These are phyloP conservation scores for Globisporangium iwayamae DNA, from an alignment of 352 stramenopile species.

Conservation along the genomic window DNA sequence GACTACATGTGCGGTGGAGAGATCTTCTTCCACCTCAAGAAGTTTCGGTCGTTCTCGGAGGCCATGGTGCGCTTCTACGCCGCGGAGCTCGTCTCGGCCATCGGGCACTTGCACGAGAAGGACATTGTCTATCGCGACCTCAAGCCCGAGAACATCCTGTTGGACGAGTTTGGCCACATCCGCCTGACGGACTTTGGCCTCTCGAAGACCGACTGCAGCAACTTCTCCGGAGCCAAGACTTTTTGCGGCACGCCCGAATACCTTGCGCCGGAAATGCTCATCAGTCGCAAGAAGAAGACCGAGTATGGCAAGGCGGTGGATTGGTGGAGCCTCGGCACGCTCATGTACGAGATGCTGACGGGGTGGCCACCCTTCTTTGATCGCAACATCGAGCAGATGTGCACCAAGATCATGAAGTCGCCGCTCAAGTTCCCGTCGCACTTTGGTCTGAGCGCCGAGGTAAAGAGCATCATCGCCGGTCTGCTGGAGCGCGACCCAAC, in stretches of 20 bases:
- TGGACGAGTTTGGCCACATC: slow-evolving; percentile 90
- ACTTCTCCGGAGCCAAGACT: slow-evolving; percentile 78
- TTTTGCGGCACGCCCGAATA: slow-evolving; percentile 90
- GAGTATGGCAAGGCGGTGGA: slow-evolving; percentile 92
- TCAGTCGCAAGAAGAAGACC: slow-evolving; percentile 84
- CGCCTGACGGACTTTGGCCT: slow-evolving; percentile 93
- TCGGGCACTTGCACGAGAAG: slow-evolving; percentile 88
- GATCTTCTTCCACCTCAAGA: slow-evolving; percentile 92
- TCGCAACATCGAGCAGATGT: slow-evolving; percentile 90
- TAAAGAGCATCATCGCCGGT: slow-evolving; percentile 78
- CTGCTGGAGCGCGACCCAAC: slow-evolving; percentile 69
- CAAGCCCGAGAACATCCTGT: slow-evolving; percentile 93
- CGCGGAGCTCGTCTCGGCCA: slow-evolving; percentile 89
- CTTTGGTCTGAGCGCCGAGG: slow-evolving; percentile 67
- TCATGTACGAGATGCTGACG: slow-evolving; percentile 95
- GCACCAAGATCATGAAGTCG: slow-evolving; percentile 89
- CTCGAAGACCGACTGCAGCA: slow-evolving; percentile 84
- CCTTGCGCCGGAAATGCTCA: slow-evolving; percentile 87
- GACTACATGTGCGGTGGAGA: slow-evolving; percentile 89
- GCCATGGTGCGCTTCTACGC: slow-evolving; percentile 91
- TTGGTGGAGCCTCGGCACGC: slow-evolving; percentile 92
- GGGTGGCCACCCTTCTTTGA: slow-evolving; percentile 93
- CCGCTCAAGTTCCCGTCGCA: slow-evolving; percentile 85
- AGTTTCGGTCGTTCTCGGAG: slow-evolving; percentile 88
- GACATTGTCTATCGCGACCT: slow-evolving; percentile 93